Conservation (phyloP, 2,329 filamentous ascomycete genomes). For the Penicillium sp. region DNA sequence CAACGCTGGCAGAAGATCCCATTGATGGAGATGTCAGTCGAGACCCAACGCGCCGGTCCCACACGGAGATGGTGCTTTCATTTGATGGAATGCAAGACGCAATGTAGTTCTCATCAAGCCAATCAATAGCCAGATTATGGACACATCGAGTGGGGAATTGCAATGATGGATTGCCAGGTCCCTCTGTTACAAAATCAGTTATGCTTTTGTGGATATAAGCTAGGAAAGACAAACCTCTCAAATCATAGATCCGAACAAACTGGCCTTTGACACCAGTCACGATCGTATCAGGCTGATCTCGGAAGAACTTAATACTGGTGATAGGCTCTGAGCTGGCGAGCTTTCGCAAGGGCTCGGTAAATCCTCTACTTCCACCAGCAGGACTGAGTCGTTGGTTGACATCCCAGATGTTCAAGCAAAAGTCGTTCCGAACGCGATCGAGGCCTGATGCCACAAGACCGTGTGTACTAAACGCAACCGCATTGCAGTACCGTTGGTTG, state of each 20-base stretch:
- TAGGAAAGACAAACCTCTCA: conserved; percentile 49
- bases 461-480: conserved; percentile 58
- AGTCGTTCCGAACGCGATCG: conserved; percentile 62
- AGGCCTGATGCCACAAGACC: conserved; percentile 60
- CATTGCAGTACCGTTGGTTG: conserved; percentile 63
- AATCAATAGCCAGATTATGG: conserved; percentile 63
- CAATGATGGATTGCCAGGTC: conserved; percentile 41
- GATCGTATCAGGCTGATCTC: conserved; percentile 58
- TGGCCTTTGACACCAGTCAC: conserved; percentile 60
- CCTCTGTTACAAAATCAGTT: conserved; percentile 25
- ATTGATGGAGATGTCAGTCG: conserved; percentile 38
- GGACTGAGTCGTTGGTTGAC: conserved; percentile 48
- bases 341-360: conserved; percentile 54
- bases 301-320: conserved; percentile 63
- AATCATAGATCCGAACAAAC: conserved; percentile 61
- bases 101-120: conserved; percentile 63
- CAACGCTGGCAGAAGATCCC: conserved; percentile 26
- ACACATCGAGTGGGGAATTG: conserved; percentile 58
- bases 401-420: conserved; percentile 65
- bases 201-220: background rate
- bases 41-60: conserved; percentile 56
- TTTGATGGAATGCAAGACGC: conserved; percentile 55
- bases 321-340: conserved; percentile 61
- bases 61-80: conserved; percentile 59
- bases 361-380: conserved; percentile 32